A percentile compares a stretch with the other conserved stretches of the same genome.
phyloP scores from a whole-genome alignment of 768 basidiomycete genomes.

The Leucocoprinus sp. region DNA sequence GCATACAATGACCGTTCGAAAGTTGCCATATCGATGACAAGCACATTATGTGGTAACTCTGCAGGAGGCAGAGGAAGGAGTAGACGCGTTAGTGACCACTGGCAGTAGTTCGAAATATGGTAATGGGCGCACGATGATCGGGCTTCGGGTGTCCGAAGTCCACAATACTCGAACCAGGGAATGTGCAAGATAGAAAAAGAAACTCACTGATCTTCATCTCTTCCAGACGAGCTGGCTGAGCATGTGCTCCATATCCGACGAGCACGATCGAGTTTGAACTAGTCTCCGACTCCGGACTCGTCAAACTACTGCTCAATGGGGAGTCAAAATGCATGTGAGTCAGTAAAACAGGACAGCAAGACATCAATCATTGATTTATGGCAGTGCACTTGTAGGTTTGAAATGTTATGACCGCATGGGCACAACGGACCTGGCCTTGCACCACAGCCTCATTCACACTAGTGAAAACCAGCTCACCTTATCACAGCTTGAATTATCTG shows the following conservation, averaged over 20 bases:
- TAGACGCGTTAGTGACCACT: too few relatives aligned
- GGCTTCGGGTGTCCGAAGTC: neutral
- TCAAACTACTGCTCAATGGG: conserved; percentile 45
- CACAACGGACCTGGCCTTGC: neutral
- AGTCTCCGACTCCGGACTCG: conserved; percentile 72
- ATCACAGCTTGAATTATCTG: conserved; percentile 66
- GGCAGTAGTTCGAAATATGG: neutral
- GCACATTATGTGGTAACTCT: conserved; percentile 71
- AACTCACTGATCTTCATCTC: conserved; percentile 75
- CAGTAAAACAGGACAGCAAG: neutral
- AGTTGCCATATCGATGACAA: conserved; percentile 55
- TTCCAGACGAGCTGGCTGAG: conserved; percentile 54
- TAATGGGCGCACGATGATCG: too few relatives aligned
- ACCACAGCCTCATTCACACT: neutral
- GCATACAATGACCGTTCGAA: conserved; percentile 59
- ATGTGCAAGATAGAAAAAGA: neutral
- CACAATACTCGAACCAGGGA: neutral
- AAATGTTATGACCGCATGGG: neutral
- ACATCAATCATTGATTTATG: neutral
- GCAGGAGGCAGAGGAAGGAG: conserved; percentile 3
- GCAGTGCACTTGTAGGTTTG: neutral
- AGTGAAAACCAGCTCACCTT: conserved; percentile 33
- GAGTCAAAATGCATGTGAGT: neutral
- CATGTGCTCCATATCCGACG: conserved; percentile 51
- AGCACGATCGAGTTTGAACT: conserved; percentile 62